These are phyloP conservation scores for Colletotrichum viniferum DNA, from an alignment of 2,329 filamentous ascomycete genomes.

Conservation along the genomic window DNA sequence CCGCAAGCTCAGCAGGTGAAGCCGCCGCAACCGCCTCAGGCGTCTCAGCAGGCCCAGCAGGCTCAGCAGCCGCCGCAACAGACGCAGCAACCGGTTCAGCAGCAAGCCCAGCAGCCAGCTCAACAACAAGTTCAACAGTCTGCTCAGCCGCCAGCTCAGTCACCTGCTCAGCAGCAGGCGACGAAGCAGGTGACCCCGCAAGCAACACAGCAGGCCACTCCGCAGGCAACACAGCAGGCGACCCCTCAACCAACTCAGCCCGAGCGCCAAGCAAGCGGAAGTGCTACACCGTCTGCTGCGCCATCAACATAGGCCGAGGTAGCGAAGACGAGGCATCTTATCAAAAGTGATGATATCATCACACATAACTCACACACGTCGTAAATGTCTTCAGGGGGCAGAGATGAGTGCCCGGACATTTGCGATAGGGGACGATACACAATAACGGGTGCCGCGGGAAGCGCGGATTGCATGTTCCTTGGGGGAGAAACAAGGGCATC, in stretches of 20 bases:
- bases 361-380: not conserved
- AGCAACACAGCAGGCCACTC: slow-evolving; percentile 7
- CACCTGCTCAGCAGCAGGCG: slow-evolving; percentile 23
- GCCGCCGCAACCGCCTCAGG: slow-evolving; percentile 31
- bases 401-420: not conserved
- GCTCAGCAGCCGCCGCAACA: slow-evolving; percentile 29
- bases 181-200: slow-evolving; percentile 32
- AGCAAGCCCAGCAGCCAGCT: slow-evolving; percentile 33
- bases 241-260: not conserved
- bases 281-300: slow-evolving; percentile 39
- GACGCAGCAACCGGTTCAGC: slow-evolving; percentile 29
- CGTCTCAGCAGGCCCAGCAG: slow-evolving; percentile 23
- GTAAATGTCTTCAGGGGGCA: not conserved
- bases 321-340: not conserved
- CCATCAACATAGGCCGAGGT: not conserved
- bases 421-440: not conserved
- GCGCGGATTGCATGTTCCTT: not conserved
- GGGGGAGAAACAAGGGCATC: not conserved
- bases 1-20: slow-evolving; percentile 24
- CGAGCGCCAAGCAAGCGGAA: slow-evolving; percentile 41
- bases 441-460: not conserved
- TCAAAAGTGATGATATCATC: not conserved
- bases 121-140: slow-evolving; percentile 28
- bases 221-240: slow-evolving; percentile 27
- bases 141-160: slow-evolving; percentile 28